Base-by-base conservation (phyloP, 177 flowering plant species). In the Vitis hybrid region DNA sequence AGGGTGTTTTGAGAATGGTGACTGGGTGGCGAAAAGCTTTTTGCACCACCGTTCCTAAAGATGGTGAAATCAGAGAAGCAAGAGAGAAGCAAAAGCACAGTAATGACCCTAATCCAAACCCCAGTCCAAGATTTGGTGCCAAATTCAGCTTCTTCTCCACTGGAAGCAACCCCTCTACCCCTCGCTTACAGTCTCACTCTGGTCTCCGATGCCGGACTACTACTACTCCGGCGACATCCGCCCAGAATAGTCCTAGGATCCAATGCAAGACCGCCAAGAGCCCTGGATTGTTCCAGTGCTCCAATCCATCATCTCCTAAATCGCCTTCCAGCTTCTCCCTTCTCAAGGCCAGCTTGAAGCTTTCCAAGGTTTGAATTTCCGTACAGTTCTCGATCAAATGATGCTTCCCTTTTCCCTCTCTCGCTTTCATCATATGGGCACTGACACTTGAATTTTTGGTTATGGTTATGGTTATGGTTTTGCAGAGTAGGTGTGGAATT, bases 261-360 rank as follows among this genome's bases (percentile, higher is more conserved):
- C 80, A 71, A 10, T 81, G 83, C 77, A 81, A 74, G 65, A 81
- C 81, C 63, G 35, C 74, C 35, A 87, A 76, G 64, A 86, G 84
- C 77, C 86, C 88, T 1, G 74, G 83, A 63, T 58, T 84, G 52
- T 80, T 82, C 62, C 73, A 62, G 30, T 67, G 66, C 63, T 85
- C 88, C 27, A 82, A 82, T 56, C 90, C 97, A 2, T 84, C 93
- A 1, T 91, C 97, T 19, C 98, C 98, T 0, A 81, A 82, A 70
- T 89, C 94, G 0, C 91, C 97, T 1, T 85, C 92, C 5, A 74
- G 86, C 24, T 86, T 95, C 71, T 81, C 94, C 6, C 84, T 95
- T 67, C 84, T 95, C 83, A 86, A 80, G 74, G 64, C 86, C 72
- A 80, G 72, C 58, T 75, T 88, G 4, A 85, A 91, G 4, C 72